Evolutionary conservation across 164 flowering plant genomes (phyloP), one percentile per base, ranked within the genome.

Genomic region (Vitis rotundifolia): DNA sequence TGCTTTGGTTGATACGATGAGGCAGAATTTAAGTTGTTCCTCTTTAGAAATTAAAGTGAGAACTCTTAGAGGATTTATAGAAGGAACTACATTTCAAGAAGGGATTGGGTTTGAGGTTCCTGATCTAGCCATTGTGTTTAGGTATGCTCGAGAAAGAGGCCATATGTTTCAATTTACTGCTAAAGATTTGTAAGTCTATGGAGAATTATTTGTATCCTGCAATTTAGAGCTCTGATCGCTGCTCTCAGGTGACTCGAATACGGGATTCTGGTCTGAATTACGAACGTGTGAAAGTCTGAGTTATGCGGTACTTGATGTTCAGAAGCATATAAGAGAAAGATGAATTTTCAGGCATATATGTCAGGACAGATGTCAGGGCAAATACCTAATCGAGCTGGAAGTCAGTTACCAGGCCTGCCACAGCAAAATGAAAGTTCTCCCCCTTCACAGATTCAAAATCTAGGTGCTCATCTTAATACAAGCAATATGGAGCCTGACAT

Each of bases 311-410:
- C 56, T 67, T 55, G 63, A 49, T 55, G 22, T 62, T 55, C 54
- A 54, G 22, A 14, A 60, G 26, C 37, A 56, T 11, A 29, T 13
- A 53, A 18, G 22, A 9, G 16, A 52, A 73, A 75, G 67, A 88
- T 88, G 85, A 88, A 81, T 76, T 67, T 85, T 56, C 91, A 82
- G 80, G 79, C 91, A 54, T 92, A 86, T 68, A 82, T 90, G 81
- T 81, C 94, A 0, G 93, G 90, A 44, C 92, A 90, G 82, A 66
- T 92, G 44, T 81, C 91, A 16, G 94, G 96, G 18, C 86, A 87
- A 84, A 85, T 86, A n/a, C 82, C 92, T 55, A 89, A 79, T 75
- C 97, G 83, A 80, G 77, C 80, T 62, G 87, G 86, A 19, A 57
- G 75, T 22, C 84, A 82, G 74, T 69, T 85, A 73, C 68, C 89